phyloP scores from a whole-genome alignment of 2,329 filamentous ascomycete genomes.

The Stemphylium beticola region DNA sequence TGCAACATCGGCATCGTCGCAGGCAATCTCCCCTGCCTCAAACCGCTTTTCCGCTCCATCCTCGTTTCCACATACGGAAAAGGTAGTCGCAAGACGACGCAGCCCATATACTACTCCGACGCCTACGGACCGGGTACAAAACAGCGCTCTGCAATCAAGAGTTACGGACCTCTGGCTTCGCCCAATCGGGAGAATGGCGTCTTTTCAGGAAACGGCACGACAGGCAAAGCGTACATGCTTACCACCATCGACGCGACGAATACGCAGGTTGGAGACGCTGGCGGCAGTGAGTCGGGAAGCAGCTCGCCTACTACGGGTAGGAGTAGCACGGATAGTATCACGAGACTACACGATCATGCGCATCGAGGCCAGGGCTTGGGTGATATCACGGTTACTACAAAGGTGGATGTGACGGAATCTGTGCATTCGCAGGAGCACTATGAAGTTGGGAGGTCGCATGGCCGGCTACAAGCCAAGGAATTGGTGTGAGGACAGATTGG shows the following conservation, averaged over 20 bases:
- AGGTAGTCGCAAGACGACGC: constrained; percentile 21
- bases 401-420: constrained; percentile 20
- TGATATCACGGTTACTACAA: constrained; percentile 17
- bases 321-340: constrained; percentile 10
- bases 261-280: neutral
- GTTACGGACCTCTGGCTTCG: constrained; percentile 13
- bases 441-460: neutral
- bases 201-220: neutral
- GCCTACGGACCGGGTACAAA: constrained; percentile 27
- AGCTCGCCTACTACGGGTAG: constrained; percentile 4
- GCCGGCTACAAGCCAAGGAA: neutral
- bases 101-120: constrained; percentile 18
- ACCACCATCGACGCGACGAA: constrained; percentile 15
- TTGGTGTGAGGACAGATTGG: neutral
- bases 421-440: neutral
- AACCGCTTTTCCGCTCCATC: constrained; percentile 49
- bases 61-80: constrained; percentile 43
- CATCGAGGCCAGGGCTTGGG: neutral
- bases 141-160: constrained; percentile 13
- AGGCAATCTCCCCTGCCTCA: constrained; percentile 52
- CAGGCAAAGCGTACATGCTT: constrained; percentile 16
- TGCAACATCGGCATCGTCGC: constrained; percentile 54
- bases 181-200: constrained; percentile 1
- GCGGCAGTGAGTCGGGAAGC: constrained; percentile 3
- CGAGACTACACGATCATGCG: neutral